Evolutionary conservation across 441 rosid species (phyloP), one percentile per base, ranked within the genome.

Genomic region (Erodium moschatum): DNA sequence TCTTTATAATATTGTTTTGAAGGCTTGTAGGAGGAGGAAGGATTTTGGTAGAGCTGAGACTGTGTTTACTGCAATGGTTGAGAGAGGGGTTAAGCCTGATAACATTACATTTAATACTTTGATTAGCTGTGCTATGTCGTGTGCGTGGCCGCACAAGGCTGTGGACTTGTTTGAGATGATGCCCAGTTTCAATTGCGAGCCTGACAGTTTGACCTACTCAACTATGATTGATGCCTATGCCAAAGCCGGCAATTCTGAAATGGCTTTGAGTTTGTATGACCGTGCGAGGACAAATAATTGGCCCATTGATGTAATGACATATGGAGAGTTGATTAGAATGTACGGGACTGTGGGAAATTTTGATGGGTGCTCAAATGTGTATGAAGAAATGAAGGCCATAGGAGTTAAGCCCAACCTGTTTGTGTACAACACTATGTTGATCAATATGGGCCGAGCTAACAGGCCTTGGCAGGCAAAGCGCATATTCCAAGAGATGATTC

Each of bases 391-490:
- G 91, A 93, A 93, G 87, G 92, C 87, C 35, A 70, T 89, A 29
- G 88, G 89, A 66, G 86, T 76, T 70, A 90, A 85, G 78, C 90
- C 96, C 1, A 90, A 89, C 81, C 44, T 85, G 72, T 81, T 81
- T 48, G 71, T 79, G 3, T 90, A 83, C 74, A 93, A 89, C 79
- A 85, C 86, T 72, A 70, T 93, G 81, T 72, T 93, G 76, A 92
- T 87, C 80, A 84, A 92, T 0, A 89, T 93, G 98, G 97, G 97
- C 67, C 86, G 87, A 81, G 97, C 96, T 18, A 89, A 75, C 87
- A 89, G 98, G 82, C 98, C 98, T 1, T 92, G 97, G 94, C 94
- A 85, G 79, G 96, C 84, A 0, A 89, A 90, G 83, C 82, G 48
- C 29, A 73, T 92, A 61, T 79, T 85, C 76, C 82, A 77, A 64